Evolutionary conservation across 1,284 basidiomycete species (phyloP).

Genomic region (Leccinum huronense): DNA sequence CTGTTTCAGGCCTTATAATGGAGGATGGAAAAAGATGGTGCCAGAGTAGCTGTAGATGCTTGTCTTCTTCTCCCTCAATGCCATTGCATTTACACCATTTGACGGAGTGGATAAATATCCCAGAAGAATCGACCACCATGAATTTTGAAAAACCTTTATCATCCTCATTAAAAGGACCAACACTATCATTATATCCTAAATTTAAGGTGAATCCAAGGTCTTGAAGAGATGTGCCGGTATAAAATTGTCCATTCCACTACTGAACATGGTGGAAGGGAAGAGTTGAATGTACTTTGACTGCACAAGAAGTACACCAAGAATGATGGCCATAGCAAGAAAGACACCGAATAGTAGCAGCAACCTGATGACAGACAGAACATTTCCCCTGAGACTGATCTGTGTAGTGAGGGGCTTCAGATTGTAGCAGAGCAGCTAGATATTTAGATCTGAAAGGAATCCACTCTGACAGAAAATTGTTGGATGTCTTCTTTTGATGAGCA

Average conservation of each 20-base stretch:
- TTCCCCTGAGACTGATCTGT: neutral
- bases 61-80: neutral
- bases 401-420: neutral
- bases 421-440: neutral
- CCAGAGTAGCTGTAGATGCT: constrained; percentile 17
- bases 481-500: neutral
- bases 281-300: neutral
- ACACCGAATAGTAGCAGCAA: neutral
- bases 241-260: constrained; percentile 12
- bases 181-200: constrained; percentile 6
- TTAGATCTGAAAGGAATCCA: constrained; percentile 4
- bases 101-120: constrained; percentile 12
- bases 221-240: constrained; percentile 1
- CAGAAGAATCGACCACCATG: constrained; percentile 10
- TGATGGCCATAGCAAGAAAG: constrained; percentile 9
- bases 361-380: neutral
- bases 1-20: constrained; percentile 24
- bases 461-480: neutral
- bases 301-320: constrained; percentile 8
- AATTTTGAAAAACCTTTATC: neutral
- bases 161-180: constrained; percentile 5
- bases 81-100: constrained; percentile 16
- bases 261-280: constrained; percentile 11
- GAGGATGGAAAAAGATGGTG: constrained; percentile 28
- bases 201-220: constrained; percentile 6